Percentiles rank a stretch among this genome's conserved stretches.
phyloP scores from a whole-genome alignment of 495 filamentous ascomycete species.

The Glarea lozoyensis region DNA sequence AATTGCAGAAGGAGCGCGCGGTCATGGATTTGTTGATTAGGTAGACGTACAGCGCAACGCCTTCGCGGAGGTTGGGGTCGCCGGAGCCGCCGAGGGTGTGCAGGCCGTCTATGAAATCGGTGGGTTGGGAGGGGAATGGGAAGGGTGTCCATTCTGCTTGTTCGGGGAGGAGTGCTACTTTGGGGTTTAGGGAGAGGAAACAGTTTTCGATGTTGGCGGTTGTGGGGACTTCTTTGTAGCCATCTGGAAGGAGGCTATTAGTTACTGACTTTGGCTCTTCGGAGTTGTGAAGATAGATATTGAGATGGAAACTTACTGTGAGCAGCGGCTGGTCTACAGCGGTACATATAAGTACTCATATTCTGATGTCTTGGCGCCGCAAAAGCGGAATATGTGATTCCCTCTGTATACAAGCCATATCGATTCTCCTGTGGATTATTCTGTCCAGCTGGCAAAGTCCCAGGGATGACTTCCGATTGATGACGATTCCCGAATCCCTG shows the following conservation, averaged over 20 bases:
- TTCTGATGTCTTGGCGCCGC: conserved; percentile 62
- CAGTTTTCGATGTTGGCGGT: conserved; percentile 25
- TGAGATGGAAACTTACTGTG: conserved; percentile 37
- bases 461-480: conserved; percentile 15
- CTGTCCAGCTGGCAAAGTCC: conserved; percentile 33
- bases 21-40: conserved; percentile 59
- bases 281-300: too few species aligned
- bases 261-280: too few species aligned
- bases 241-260: too few species aligned
- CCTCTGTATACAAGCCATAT: conserved; percentile 65
- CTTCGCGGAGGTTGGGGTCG: conserved; percentile 56
- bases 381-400: conserved; percentile 77
- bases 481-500: conserved; percentile 25
- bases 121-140: conserved; percentile 36
- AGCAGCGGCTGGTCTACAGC: conserved; percentile 59
- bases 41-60: conserved; percentile 58
- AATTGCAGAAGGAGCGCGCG: conserved; percentile 53
- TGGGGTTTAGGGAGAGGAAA: conserved; percentile 31
- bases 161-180: conserved; percentile 54
- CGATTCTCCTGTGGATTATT: conserved; percentile 65
- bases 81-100: conserved; percentile 58
- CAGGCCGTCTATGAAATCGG: conserved; percentile 58
- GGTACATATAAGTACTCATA: conserved; percentile 68
- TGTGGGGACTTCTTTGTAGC: conserved; percentile 34
- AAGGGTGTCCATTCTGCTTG: conserved; percentile 71